These are phyloP conservation scores for Thamnidium elegans DNA, from an alignment of 192 early-diverging fungal genomes.

Conservation along the genomic window DNA sequence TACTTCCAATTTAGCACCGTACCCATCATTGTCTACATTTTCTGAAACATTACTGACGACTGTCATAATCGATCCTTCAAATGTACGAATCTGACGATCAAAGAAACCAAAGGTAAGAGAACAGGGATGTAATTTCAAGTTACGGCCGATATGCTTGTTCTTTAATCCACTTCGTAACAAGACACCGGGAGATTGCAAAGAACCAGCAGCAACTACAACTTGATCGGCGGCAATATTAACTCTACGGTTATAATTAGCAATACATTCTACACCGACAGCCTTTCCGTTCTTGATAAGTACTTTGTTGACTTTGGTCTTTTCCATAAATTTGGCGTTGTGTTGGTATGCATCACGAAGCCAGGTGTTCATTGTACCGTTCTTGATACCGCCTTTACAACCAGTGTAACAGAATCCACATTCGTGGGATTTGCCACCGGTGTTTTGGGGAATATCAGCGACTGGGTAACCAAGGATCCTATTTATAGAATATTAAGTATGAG, in stretches of 20 bases:
- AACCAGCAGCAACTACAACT: conserved; percentile 62
- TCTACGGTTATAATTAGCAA: conserved; percentile 26
- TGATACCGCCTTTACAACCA: conserved; percentile 70
- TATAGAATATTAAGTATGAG: conserved; percentile 1
- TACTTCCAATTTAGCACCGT: conserved; percentile 69
- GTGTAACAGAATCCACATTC: conserved; percentile 63
- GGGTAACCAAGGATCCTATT: conserved; percentile 54
- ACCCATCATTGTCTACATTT: conserved; percentile 57
- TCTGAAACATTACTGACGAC: conserved; percentile 55
- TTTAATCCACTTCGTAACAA: conserved; percentile 63
- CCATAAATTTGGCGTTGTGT: conserved; percentile 58
- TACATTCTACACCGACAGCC: conserved; percentile 54
- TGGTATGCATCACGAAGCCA: conserved; percentile 68
- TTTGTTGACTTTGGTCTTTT: conserved; percentile 52
- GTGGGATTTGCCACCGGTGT: conserved; percentile 52
- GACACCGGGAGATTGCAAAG: conserved; percentile 64
- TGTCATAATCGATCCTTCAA: conserved; percentile 66
- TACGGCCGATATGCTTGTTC: conserved; percentile 66
- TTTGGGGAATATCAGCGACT: conserved; percentile 61
- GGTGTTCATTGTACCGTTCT: conserved; percentile 63
- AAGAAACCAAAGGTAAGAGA: conserved; percentile 62
- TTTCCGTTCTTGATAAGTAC: conserved; percentile 53
- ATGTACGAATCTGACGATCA: conserved; percentile 43
- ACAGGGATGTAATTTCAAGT: conserved; percentile 66
- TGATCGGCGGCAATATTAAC: conserved; percentile 45